Conservation (phyloP, 2,329 filamentous ascomycete species). For the Parastagonospora avenae region DNA sequence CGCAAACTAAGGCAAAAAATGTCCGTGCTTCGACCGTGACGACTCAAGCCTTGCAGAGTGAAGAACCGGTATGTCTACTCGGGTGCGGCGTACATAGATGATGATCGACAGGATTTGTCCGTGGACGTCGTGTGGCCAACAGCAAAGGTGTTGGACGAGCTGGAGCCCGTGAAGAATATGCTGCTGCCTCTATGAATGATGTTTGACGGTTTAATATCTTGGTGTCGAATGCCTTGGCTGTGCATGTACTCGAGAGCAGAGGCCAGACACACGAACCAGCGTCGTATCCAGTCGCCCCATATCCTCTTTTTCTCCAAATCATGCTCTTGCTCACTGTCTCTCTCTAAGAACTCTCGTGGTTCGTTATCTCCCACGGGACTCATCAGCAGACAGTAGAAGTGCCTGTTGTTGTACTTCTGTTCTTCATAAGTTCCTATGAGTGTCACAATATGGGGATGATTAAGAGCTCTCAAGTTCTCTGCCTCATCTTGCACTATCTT, state of each 20-base stretch:
- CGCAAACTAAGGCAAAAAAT: conserved; percentile 21
- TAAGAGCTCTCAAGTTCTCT: conserved; percentile 5
- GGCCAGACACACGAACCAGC: conserved; percentile 15
- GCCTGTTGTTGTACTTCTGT: background rate
- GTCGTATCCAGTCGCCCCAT: conserved; percentile 2
- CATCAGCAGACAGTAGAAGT: conserved; percentile 20
- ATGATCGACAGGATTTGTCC: background rate
- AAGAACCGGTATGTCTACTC: conserved; percentile 1
- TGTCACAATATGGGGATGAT: conserved; percentile 16
- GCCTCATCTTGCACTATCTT: conserved; percentile 15
- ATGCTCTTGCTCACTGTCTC: conserved; percentile 4
- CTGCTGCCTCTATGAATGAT: conserved; percentile 12
- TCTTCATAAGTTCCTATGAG: conserved; percentile 18
- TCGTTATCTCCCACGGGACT: conserved; percentile 19
- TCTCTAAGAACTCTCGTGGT: conserved; percentile 13
- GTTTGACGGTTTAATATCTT: conserved; percentile 28
- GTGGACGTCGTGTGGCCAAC: conserved; percentile 10
- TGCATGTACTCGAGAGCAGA: conserved; percentile 22
- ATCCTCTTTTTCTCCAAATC: background rate
- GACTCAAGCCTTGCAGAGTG: background rate
- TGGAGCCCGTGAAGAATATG: conserved; percentile 24
- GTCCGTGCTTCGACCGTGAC: conserved; percentile 14
- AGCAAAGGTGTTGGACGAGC: conserved; percentile 12
- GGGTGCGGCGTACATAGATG: conserved; percentile 15
- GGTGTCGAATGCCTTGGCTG: conserved; percentile 8